Conservation (phyloP, 805 yeast genomes). For the Pichia cabralensis region DNA sequence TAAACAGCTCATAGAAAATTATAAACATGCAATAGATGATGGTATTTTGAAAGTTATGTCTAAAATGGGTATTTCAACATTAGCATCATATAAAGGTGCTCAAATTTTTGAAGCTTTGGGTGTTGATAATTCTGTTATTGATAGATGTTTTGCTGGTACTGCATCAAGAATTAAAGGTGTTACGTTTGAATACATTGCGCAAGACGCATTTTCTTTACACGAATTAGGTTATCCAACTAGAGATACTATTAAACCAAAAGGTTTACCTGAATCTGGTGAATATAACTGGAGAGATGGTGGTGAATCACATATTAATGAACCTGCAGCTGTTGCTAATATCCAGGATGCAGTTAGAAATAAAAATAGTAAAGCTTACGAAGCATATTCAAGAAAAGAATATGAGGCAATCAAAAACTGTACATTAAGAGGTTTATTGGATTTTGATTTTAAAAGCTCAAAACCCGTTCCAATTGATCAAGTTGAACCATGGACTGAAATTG, state of each 20-base stretch:
- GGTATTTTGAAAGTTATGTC: constrained; percentile 97
- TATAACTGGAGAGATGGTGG: constrained; percentile 99
- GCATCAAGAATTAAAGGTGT: constrained; percentile 95
- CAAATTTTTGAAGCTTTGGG: constrained; percentile 97
- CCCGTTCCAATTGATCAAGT: constrained; percentile 94
- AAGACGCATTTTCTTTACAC: constrained; percentile 90
- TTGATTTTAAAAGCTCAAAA: constrained; percentile 62
- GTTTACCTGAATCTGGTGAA: constrained; percentile 91
- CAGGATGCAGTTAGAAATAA: constrained; percentile 98
- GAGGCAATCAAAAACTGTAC: constrained; percentile 92
- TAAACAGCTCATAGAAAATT: constrained; percentile 59
- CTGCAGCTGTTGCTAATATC: constrained; percentile 86
- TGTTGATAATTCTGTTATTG: constrained; percentile 89
- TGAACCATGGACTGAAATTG: constrained; percentile 99
- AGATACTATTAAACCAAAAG: constrained; percentile 56
- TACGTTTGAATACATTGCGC: constrained; percentile 91
- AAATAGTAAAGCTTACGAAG: constrained; percentile 86
- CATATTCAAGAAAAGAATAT: constrained; percentile 79
- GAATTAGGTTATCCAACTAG: constrained; percentile 85
- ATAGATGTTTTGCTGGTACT: constrained; percentile 93
- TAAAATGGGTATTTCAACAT: constrained; percentile 97
- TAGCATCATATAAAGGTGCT: constrained; percentile 98
- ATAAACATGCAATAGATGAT: constrained; percentile 75
- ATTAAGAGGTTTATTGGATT: constrained; percentile 84
- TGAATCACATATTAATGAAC: constrained; percentile 89